Percentiles rank a stretch among this genome's conserved stretches.
phyloP scores from a whole-genome alignment of 2,329 filamentous ascomycete genomes.

The Macrophomina phaseolina region DNA sequence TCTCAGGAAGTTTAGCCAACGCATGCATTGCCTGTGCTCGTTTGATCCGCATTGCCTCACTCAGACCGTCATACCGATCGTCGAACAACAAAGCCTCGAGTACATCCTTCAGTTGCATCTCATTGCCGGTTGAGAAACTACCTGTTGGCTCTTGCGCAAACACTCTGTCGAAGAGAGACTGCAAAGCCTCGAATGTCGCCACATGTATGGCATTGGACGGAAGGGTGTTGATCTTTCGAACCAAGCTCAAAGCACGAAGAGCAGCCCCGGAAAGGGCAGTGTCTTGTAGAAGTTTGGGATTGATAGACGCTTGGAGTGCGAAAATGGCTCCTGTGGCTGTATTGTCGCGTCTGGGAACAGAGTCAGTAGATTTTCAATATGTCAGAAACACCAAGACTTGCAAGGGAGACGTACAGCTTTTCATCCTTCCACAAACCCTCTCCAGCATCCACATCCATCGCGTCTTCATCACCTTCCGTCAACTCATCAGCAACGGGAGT shows the following conservation, averaged over 20 bases:
- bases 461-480: slow-evolving; percentile 33
- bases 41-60: slow-evolving; percentile 38
- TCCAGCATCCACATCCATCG: slow-evolving; percentile 42
- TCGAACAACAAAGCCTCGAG: slow-evolving; percentile 37
- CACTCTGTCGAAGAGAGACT: slow-evolving; percentile 32
- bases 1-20: slow-evolving; percentile 30
- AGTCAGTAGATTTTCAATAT: slow-evolving; percentile 9
- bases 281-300: slow-evolving; percentile 29
- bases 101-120: slow-evolving; percentile 28
- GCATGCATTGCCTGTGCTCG: slow-evolving; percentile 36
- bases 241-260: slow-evolving; percentile 30
- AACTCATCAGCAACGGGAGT: slow-evolving; percentile 54
- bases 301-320: slow-evolving; percentile 33
- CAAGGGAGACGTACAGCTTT: slow-evolving; percentile 32
- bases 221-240: slow-evolving; percentile 33
- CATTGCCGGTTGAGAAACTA: slow-evolving; percentile 15
- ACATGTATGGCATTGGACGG: slow-evolving; percentile 35
- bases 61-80: slow-evolving; percentile 34
- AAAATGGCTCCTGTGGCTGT: slow-evolving; percentile 35
- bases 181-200: slow-evolving; percentile 34
- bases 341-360: slow-evolving; percentile 33
- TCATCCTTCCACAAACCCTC: slow-evolving; percentile 35
- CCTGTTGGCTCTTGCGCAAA: not conserved
- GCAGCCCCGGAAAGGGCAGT: slow-evolving; percentile 31
- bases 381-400: not conserved